Conservation (phyloP, 2,329 filamentous ascomycete species). For the Penicillium verrucosum region DNA sequence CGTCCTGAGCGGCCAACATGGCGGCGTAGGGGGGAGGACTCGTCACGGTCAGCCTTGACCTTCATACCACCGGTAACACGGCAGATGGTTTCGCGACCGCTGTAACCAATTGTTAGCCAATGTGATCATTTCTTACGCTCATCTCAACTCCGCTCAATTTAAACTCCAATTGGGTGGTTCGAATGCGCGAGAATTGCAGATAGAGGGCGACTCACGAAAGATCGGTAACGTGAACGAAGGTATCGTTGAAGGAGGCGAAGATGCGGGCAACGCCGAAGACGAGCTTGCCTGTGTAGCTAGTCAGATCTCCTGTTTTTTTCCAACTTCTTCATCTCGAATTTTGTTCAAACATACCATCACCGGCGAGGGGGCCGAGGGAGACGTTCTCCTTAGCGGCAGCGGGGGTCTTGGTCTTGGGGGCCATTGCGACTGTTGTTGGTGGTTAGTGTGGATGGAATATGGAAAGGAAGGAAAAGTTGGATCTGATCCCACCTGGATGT, state of each 20-base stretch:
- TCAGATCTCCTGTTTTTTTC: not conserved
- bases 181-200: not conserved
- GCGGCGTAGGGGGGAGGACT: constrained; percentile 99
- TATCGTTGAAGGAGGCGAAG: constrained; percentile 93
- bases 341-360: constrained; percentile 68
- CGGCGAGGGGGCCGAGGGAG: constrained; percentile 92
- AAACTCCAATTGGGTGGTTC: not conserved
- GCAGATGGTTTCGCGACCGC: constrained; percentile 99
- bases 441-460: constrained; percentile 44
- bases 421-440: constrained; percentile 64
- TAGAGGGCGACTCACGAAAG: constrained; percentile 64
- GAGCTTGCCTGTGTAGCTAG: constrained; percentile 68
- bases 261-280: constrained; percentile 98
- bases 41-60: constrained; percentile 99
- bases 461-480: constrained; percentile 28
- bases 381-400: constrained; percentile 90
- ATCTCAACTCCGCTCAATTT: not conserved
- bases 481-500: constrained; percentile 17
- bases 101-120: constrained; percentile 61
- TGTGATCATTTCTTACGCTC: constrained; percentile 34
- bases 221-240: constrained; percentile 99
- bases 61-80: constrained; percentile 99
- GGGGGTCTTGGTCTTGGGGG: constrained; percentile 76
- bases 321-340: not conserved
- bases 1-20: constrained; percentile 99